Base-by-base conservation (phyloP, 441 rosid genomes). In the Arabidopsis lyrata region DNA sequence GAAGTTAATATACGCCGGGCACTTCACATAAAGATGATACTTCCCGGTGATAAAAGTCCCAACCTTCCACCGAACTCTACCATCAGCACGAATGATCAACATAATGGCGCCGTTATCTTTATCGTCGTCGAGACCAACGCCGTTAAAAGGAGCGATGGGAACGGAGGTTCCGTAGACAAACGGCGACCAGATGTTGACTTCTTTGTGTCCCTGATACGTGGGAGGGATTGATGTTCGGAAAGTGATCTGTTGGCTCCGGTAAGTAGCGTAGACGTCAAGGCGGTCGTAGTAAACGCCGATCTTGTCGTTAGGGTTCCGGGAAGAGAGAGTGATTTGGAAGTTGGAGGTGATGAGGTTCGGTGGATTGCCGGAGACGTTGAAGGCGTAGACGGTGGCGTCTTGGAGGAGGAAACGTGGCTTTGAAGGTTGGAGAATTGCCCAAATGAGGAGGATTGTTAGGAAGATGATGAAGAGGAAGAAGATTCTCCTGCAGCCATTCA, bases 21-120 rank as follows among this genome's bases (percentile, higher is more conserved):
- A 95, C 65, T 50, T 70, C 15, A 85, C 96, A 34, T 86, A 49
- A 31, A 95, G 62, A 78, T 84, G 91, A 69, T 95, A 92, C 44
- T 58, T 75, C 0, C 90, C 90, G 1, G 96, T 72, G 11, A 79
- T 72, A 36, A 92, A 83, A 6, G 89, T 70, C 8, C 97, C 97
- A 34, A 88, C 88, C 55, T 92, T 94, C 86, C 88, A 94, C 63
- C 97, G 74, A 24, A 94, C 90, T 27, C 90, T 87, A 34, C 99
- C 99, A 45, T 90, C 94, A 47, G 84, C 76, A 81, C 83, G 87
- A 73, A 95, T 81, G 24, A 34, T 11, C 67, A 95, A 15, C 45
- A 18, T 8, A 24, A 90, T 63, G 3, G 3, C 8, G 1, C 97
- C 99, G 15, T 39, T 6, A 18, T 68, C 13, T 79, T 86, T 85